These are phyloP conservation scores for Malassezia dermatis DNA, from an alignment of 1,284 basidiomycete species.

Conservation along the genomic window DNA sequence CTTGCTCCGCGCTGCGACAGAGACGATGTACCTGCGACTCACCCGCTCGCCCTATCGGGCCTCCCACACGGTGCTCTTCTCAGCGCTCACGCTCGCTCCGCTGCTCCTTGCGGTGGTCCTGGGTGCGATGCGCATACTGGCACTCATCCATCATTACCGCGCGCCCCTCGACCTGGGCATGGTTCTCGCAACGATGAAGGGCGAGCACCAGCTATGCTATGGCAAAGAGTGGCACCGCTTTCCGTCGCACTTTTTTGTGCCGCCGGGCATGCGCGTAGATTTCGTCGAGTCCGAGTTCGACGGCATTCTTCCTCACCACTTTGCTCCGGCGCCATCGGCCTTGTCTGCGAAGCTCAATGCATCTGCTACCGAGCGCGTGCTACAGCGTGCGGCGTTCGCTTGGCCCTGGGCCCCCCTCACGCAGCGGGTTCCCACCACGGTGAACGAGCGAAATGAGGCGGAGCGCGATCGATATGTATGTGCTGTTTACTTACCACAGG, in stretches of 20 bases:
- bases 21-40: conserved; percentile 22
- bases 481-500: conserved; percentile 22
- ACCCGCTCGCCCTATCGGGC: conserved; percentile 33
- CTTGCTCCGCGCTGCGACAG: conserved; percentile 51
- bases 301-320: conserved; percentile 78
- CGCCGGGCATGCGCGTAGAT: conserved; percentile 66
- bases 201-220: conserved; percentile 57
- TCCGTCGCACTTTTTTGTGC: conserved; percentile 78
- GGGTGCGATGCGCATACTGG: conserved; percentile 67
- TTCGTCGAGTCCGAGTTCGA: conserved; percentile 83
- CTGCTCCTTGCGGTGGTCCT: conserved; percentile 59
- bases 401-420: conserved; percentile 53
- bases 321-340: conserved; percentile 44
- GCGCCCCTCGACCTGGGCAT: conserved; percentile 68
- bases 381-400: conserved; percentile 46
- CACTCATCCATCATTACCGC: conserved; percentile 78
- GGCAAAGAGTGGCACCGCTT: conserved; percentile 95
- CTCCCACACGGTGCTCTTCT: conserved; percentile 55
- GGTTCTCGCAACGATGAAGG: conserved; percentile 48
- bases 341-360: neutral
- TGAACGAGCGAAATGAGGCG: conserved; percentile 82
- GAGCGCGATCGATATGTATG: conserved; percentile 70
- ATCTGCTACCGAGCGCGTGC: neutral
- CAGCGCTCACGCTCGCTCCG: conserved; percentile 62
- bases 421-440: conserved; percentile 56